Evolutionary conservation across 2,329 filamentous ascomycete species (phyloP), one percentile per base, ranked within the genome.

Genomic region (Davidsoniella eucalypti): DNA sequence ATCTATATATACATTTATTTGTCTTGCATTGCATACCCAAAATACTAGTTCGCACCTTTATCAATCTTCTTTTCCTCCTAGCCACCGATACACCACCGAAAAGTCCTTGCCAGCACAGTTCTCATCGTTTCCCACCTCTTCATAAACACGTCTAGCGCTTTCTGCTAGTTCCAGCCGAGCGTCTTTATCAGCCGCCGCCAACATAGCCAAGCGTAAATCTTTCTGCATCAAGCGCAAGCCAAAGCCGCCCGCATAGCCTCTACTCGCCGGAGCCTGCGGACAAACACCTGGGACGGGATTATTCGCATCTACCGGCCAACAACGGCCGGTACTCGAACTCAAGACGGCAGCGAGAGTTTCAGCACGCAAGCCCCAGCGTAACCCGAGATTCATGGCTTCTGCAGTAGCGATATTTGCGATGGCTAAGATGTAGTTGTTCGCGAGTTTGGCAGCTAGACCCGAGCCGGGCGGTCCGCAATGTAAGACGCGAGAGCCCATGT

Each of bases 241-340:
- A 56, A 90, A 92, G 0, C 85, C 85, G 43, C 85, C 85, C 16
- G 68, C 65, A 58, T 87, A 98, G 49, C 83, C 87, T 51, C 82
- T 72, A 50, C 72, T 76, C 0, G 87, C 83, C 0, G 90, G 87
- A 2, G 86, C 76, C 0, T 73, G 76, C 54, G 82, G 78, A 18
- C 90, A 73, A 0, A 95, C 87, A 12, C 87, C 88, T 9, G 80
- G 80, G 2, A 96, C 87, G 0, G 92, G 92, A 61, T 96, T 96
- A 67, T 98, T 98, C 55, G 94, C 71, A 66, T 95, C 88, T 59
- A 82, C 92, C 1, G 90, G 87, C 92, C 92, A 98, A 71, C 88
- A 96, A 56, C 74, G 78, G n/a, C 92, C 92, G 0, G 90, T 95
- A 58, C 86, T 92, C 3, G 84, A 83, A 62, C 95, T 96, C 68